A percentile compares a stretch with the other conserved stretches of the same genome.
These are phyloP conservation scores for Tulasnella sp. DNA, from an alignment of 768 basidiomycete species.

Conservation along the genomic window DNA sequence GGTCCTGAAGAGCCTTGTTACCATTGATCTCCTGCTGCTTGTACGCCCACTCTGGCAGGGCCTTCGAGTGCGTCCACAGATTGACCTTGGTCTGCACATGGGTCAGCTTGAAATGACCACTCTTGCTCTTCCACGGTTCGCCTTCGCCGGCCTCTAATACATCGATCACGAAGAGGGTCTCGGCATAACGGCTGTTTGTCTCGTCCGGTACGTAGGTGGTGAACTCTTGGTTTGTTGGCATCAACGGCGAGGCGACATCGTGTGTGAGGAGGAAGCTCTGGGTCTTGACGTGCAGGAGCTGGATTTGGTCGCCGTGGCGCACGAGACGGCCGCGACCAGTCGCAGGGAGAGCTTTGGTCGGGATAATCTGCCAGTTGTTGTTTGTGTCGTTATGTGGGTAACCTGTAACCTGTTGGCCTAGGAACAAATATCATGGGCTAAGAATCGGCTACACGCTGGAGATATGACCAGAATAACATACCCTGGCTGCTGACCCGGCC, in stretches of 20 bases:
- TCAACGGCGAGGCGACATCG: conserved; percentile 92
- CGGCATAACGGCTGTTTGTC: conserved; percentile 66
- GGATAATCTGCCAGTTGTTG: conserved; percentile 91
- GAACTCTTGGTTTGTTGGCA: conserved; percentile 98
- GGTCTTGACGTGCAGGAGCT: conserved; percentile 80
- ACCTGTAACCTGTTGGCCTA: conserved; percentile 92
- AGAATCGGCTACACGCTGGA: background rate
- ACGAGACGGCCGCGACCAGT: conserved; percentile 88
- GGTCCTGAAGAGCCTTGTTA: conserved; percentile 81
- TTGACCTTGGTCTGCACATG: conserved; percentile 86
- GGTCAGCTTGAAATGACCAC: conserved; percentile 81
- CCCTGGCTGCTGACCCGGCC: conserved; percentile 93
- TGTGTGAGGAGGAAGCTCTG: conserved; percentile 80
- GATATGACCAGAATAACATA: conserved; percentile 22
- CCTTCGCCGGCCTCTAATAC: conserved; percentile 66
- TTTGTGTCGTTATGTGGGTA: conserved; percentile 91
- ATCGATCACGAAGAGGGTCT: conserved; percentile 76
- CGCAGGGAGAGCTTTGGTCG: conserved; percentile 90
- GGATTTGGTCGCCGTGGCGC: conserved; percentile 79
- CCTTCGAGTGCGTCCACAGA: conserved; percentile 82
- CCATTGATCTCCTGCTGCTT: conserved; percentile 98
- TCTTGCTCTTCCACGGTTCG: conserved; percentile 86
- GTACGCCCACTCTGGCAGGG: conserved; percentile 93
- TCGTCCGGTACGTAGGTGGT: conserved; percentile 75
- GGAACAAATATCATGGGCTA: background rate